Conservation (phyloP, 352 stramenopile genomes). For the Phytopythium boreale region DNA sequence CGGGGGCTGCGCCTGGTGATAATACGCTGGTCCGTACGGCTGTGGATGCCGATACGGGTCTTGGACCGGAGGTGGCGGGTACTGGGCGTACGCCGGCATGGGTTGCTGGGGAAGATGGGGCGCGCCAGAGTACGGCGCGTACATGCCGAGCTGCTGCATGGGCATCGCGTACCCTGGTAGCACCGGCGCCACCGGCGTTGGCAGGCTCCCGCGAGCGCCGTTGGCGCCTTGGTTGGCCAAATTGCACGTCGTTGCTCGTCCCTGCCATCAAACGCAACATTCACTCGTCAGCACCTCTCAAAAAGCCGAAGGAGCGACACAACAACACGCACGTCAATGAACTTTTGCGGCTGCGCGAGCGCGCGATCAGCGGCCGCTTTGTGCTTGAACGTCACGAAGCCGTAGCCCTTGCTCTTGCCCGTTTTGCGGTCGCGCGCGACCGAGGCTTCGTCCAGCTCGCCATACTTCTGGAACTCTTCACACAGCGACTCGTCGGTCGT, state of each 20-base stretch:
- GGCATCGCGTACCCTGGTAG: constrained; percentile 19
- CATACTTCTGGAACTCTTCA: constrained; percentile 60
- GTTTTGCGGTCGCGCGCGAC: constrained; percentile 51
- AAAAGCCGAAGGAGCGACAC: background rate
- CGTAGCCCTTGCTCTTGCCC: constrained; percentile 67
- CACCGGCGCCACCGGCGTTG: constrained; percentile 16
- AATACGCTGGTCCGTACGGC: constrained; percentile 22
- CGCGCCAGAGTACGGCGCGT: constrained; percentile 12
- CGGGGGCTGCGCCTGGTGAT: constrained; percentile 17
- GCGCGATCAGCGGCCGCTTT: constrained; percentile 36
- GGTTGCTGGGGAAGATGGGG: constrained; percentile 15
- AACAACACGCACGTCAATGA: constrained; percentile 52
- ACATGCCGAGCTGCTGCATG: constrained; percentile 27
- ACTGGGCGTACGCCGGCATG: constrained; percentile 20
- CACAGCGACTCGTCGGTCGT: constrained; percentile 48
- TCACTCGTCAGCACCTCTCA: background rate
- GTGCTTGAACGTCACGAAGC: constrained; percentile 62
- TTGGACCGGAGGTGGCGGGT: constrained; percentile 14
- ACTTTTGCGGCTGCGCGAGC: constrained; percentile 58
- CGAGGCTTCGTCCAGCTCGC: constrained; percentile 47
- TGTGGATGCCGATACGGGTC: constrained; percentile 25
- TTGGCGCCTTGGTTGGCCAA: constrained; percentile 36
- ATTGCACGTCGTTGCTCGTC: constrained; percentile 55
- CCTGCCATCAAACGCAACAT: constrained; percentile 18
- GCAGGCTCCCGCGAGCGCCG: constrained; percentile 3